Evolutionary conservation across 768 basidiomycete genomes (phyloP).

Genomic region (Boletus speciosus): DNA sequence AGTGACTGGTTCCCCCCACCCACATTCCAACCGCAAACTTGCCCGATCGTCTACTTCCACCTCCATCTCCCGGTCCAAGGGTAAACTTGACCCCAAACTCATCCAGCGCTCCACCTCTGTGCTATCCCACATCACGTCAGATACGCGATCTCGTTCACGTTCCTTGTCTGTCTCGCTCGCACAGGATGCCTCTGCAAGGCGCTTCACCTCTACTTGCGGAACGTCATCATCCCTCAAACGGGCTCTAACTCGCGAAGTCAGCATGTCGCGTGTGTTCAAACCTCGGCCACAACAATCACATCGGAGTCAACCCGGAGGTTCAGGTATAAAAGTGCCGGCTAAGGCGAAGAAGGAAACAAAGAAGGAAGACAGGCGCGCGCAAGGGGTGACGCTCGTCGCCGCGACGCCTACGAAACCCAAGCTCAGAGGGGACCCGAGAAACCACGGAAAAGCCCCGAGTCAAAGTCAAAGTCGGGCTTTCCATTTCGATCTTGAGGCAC

Average conservation of each 20-base stretch:
- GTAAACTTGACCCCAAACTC: constrained; percentile 3
- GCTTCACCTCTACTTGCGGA: constrained; percentile 32
- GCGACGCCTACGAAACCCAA: constrained; percentile 51
- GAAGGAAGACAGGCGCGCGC: constrained; percentile 3
- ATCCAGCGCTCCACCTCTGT: constrained; percentile 26
- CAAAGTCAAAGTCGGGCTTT: constrained; percentile 9
- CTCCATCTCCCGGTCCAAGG: constrained; percentile 10
- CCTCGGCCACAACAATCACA: constrained; percentile 28
- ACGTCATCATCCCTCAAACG: constrained; percentile 44
- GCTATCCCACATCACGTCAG: constrained; percentile 15
- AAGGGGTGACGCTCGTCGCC: constrained; percentile 43
- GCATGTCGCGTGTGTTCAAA: constrained; percentile 73
- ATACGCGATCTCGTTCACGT: constrained; percentile 47
- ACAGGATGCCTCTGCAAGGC: constrained; percentile 49
- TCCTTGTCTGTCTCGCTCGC: constrained; percentile 70
- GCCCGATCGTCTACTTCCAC: constrained; percentile 10
- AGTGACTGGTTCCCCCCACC: neutral
- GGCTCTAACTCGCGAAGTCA: constrained; percentile 65
- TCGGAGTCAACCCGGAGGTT: constrained; percentile 10
- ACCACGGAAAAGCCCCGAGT: constrained; percentile 1
- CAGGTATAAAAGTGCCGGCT: constrained; percentile 13
- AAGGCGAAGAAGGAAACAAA: constrained; percentile 10
- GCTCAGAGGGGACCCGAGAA: constrained; percentile 6
- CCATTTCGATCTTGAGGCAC: constrained; percentile 1
- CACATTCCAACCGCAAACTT: constrained; percentile 13